Percentiles rank a stretch among this genome's conserved stretches.
Evolutionary conservation across 768 basidiomycete genomes (phyloP).

Genomic region (Lactifluus echinatus): DNA sequence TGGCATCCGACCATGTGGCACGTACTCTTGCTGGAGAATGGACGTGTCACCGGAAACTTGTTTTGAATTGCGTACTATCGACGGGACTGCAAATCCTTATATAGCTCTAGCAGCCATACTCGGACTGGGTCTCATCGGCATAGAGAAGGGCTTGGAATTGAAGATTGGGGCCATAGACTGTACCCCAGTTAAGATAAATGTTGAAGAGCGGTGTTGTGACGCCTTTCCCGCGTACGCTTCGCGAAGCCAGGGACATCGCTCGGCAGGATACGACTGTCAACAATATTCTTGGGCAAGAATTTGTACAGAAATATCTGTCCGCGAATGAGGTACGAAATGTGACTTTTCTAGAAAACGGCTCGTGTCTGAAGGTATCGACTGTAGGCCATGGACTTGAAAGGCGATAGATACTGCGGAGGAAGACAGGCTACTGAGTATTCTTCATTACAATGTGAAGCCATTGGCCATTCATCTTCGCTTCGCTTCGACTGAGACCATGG

Average conservation of each 20-base stretch:
- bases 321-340: conserved; percentile 38
- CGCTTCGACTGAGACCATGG: no score
- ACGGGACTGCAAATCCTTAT: conserved; percentile 59
- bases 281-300: conserved; percentile 36
- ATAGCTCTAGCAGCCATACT: conserved; percentile 49
- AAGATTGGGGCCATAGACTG: conserved; percentile 30
- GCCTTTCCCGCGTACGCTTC: conserved; percentile 42
- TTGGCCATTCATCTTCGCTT: no score
- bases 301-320: conserved; percentile 38
- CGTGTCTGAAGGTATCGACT: neutral
- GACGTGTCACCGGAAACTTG: conserved; percentile 48
- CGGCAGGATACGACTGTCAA: conserved; percentile 31
- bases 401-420: neutral
- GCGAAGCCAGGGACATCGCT: conserved; percentile 39
- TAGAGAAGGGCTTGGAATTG: conserved; percentile 34
- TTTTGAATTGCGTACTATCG: conserved; percentile 54
- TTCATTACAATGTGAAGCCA: no score
- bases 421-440: neutral
- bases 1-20: conserved; percentile 65
- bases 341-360: neutral
- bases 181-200: conserved; percentile 36
- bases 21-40: conserved; percentile 58
- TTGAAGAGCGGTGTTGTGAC: conserved; percentile 43
- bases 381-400: conserved; percentile 14
- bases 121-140: conserved; percentile 44